A percentile compares a stretch with the other conserved stretches of the same genome.
phyloP scores from a whole-genome alignment of 2,329 filamentous ascomycete genomes.

The Scytalidium lignicola region DNA sequence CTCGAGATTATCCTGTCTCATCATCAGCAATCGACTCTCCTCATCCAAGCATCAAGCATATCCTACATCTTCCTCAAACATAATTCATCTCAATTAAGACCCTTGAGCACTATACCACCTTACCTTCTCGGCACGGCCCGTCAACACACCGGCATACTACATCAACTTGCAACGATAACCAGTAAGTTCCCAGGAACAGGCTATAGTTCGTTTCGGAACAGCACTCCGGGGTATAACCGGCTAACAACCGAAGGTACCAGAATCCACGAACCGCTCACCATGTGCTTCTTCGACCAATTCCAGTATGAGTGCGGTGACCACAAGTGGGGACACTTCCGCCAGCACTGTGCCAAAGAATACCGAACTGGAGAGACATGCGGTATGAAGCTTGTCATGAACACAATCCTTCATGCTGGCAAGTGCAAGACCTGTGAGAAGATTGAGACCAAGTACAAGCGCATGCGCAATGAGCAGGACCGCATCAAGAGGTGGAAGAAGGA shows the following conservation, averaged over 20 bases:
- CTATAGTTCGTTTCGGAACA: constrained; percentile 11
- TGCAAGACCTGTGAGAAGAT: constrained; percentile 89
- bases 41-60: constrained; percentile 13
- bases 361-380: constrained; percentile 95
- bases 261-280: constrained; percentile 37
- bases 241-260: constrained; percentile 13
- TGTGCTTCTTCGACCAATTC: constrained; percentile 97
- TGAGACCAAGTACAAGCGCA: constrained; percentile 74
- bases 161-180: constrained; percentile 9
- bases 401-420: constrained; percentile 54
- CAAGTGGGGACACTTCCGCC: constrained; percentile 90
- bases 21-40: constrained; percentile 18
- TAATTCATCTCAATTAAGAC: constrained; percentile 6
- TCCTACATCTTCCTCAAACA: constrained; percentile 12
- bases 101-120: constrained; percentile 2
- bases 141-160: background rate
- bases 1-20: constrained; percentile 9
- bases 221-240: constrained; percentile 5
- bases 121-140: background rate
- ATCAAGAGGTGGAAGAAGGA: constrained; percentile 70
- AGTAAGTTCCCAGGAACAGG: constrained; percentile 15
- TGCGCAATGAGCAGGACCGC: constrained; percentile 68
- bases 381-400: constrained; percentile 80
- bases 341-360: constrained; percentile 92
- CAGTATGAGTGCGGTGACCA: constrained; percentile 82